Conservation (phyloP, 139 green algal species). For the Chlamydomonas applanata region DNA sequence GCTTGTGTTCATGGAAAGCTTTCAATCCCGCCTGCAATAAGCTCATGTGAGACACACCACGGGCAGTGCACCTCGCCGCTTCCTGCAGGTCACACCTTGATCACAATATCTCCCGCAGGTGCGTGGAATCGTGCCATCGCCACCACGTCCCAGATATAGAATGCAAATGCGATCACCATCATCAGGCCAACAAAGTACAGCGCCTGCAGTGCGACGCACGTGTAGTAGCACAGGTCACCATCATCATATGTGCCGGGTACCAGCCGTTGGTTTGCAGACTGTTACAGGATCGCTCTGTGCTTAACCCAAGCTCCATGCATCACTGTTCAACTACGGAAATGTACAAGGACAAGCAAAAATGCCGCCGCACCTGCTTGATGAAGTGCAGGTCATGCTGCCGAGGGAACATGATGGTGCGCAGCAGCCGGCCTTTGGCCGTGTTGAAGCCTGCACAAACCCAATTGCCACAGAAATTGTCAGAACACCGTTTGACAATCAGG, state of each 20-base stretch:
- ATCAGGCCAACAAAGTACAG: slow-evolving; percentile 45
- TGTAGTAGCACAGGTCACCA: no score
- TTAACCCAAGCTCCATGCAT: no score
- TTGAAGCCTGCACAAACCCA: neutral
- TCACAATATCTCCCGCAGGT: neutral
- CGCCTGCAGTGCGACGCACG: slow-evolving; percentile 4
- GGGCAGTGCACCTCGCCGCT: no score
- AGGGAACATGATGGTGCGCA: slow-evolving; percentile 47
- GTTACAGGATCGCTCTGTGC: no score
- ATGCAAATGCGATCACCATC: slow-evolving; percentile 32
- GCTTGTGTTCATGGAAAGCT: no score
- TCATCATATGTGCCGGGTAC: no score
- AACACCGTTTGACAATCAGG: no score
- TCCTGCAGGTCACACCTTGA: slow-evolving; percentile 17
- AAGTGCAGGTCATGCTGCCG: slow-evolving; percentile 34
- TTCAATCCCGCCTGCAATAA: no score
- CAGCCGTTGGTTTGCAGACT: no score
- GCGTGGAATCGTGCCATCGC: slow-evolving; percentile 25
- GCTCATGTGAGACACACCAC: no score
- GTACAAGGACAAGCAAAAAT: neutral
- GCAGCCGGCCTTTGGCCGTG: slow-evolving; percentile 47
- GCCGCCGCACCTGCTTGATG: slow-evolving; percentile 10
- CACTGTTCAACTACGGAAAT: no score
- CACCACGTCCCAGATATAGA: slow-evolving; percentile 43
- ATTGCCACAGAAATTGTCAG: no score